Evolutionary conservation across 1,284 basidiomycete species (phyloP).

Genomic region (Ceraceosorus bombacis): DNA sequence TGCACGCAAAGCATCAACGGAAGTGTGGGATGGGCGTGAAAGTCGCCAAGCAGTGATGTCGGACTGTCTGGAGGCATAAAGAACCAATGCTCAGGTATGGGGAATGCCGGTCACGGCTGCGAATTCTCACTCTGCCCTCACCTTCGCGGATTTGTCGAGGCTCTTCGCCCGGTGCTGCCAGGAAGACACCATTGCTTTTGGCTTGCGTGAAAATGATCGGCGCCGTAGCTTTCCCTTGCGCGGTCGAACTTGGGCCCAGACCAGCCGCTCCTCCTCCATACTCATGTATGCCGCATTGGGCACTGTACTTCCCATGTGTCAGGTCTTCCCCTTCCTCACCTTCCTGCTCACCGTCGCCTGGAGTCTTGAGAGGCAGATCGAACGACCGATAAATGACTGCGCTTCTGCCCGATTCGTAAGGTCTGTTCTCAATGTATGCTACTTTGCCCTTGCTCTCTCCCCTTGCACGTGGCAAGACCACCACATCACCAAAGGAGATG

Average conservation of each 20-base stretch:
- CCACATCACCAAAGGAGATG: conserved; percentile 18
- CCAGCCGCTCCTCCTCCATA: conserved; percentile 40
- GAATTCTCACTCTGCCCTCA: not conserved
- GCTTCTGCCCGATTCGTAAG: conserved; percentile 58
- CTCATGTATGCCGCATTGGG: conserved; percentile 35
- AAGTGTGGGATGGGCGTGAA: conserved; percentile 47
- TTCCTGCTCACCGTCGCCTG: conserved; percentile 25
- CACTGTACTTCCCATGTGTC: conserved; percentile 21
- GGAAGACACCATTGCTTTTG: conserved; percentile 20
- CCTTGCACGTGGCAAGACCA: conserved; percentile 3
- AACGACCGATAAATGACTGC: conserved; percentile 56
- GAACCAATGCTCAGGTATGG: not conserved
- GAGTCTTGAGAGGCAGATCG: conserved; percentile 21
- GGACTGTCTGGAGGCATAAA: conserved; percentile 50
- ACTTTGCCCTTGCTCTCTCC: conserved; percentile 45
- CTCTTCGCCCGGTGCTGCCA: conserved; percentile 1
- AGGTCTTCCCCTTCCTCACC: conserved; percentile 20
- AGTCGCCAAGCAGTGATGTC: conserved; percentile 57
- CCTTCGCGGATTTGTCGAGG: not conserved
- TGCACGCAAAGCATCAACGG: conserved; percentile 54
- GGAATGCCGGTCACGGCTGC: not conserved
- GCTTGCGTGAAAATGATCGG: conserved; percentile 31
- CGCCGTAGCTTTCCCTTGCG: conserved; percentile 24
- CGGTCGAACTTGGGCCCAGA: conserved; percentile 22
- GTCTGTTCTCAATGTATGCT: conserved; percentile 61